phyloP scores from a whole-genome alignment of 2,329 filamentous ascomycete species.

The Sordariomycetes sp. region DNA sequence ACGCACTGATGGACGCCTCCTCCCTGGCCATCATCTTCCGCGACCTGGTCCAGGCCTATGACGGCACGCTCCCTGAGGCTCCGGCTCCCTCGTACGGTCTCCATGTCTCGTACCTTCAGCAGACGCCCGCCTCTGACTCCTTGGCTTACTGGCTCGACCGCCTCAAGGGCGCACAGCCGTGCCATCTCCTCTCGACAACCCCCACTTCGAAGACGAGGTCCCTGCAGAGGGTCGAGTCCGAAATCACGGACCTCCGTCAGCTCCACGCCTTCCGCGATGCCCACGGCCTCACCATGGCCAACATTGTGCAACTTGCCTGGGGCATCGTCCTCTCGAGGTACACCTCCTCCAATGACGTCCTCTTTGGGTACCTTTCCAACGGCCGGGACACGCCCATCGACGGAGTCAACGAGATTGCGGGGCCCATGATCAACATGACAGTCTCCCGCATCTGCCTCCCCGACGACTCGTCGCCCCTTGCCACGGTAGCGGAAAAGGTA shows the following conservation, averaged over 20 bases:
- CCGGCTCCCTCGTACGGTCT: neutral
- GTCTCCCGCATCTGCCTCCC: conserved; percentile 25
- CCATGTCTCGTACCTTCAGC: neutral
- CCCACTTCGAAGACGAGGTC: too few relatives aligned
- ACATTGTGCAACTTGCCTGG: conserved; percentile 1
- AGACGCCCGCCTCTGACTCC: neutral
- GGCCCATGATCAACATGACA: conserved; percentile 41
- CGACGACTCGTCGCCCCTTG: conserved; percentile 18
- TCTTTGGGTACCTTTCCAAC: conserved; percentile 39
- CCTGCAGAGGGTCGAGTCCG: too few relatives aligned
- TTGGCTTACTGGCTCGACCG: neutral
- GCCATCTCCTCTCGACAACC: neutral
- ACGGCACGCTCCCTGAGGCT: neutral
- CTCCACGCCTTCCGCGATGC: neutral
- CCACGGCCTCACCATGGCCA: neutral
- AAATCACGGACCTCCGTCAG: neutral
- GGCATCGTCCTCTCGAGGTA: conserved; percentile 14
- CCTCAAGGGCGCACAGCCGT: conserved; percentile 4
- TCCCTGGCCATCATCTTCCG: conserved; percentile 1
- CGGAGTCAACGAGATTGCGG: conserved; percentile 32
- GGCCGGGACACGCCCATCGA: conserved; percentile 36
- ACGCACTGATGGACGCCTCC: neutral
- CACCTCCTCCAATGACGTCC: conserved; percentile 30
- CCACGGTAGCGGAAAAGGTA: neutral
- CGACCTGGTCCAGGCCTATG: neutral